Conservation (phyloP, 169 alveolate genomes). For the Blepharisma undulans region DNA sequence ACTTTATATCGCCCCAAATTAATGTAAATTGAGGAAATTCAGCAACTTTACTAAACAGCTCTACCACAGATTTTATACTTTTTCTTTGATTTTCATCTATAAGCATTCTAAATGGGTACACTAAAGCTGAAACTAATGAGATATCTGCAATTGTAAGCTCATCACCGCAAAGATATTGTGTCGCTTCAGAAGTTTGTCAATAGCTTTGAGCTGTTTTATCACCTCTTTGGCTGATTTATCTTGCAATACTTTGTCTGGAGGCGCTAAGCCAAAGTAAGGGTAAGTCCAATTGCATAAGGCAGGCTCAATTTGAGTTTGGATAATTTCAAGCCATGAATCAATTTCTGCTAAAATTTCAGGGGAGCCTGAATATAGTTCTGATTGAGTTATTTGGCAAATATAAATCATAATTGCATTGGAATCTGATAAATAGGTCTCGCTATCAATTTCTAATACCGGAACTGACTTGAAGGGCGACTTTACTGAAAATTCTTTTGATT, state of each 20-base stretch:
- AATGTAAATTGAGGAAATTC: constrained; percentile 64
- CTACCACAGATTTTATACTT: constrained; percentile 49
- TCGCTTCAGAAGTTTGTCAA: constrained; percentile 65
- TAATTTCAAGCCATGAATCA: constrained; percentile 73
- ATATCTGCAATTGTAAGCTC: constrained; percentile 90
- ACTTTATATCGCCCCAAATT: constrained; percentile 65
- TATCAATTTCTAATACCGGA: constrained; percentile 73
- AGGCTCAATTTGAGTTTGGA: constrained; percentile 49
- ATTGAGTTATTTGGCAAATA: constrained; percentile 51
- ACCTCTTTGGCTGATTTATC: constrained; percentile 49
- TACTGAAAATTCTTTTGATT: constrained; percentile 40
- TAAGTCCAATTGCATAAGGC: constrained; percentile 34
- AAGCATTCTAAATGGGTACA: constrained; percentile 67
- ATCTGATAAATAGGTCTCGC: constrained; percentile 61
- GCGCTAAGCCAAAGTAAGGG: constrained; percentile 42
- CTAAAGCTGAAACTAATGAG: constrained; percentile 74
- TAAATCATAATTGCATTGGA: constrained; percentile 65
- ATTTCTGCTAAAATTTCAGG: constrained; percentile 62
- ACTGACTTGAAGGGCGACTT: constrained; percentile 68
- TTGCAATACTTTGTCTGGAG: constrained; percentile 36
- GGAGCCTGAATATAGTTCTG: constrained; percentile 34
- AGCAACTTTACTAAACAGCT: constrained; percentile 72
- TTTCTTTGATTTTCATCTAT: constrained; percentile 70
- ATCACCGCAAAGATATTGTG: constrained; percentile 88
- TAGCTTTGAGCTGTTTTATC: constrained; percentile 27